A percentile compares a stretch with the other conserved stretches of the same genome.
phyloP scores from a whole-genome alignment of 495 filamentous ascomycete species.

The Hypomontagnella monticulosa region DNA sequence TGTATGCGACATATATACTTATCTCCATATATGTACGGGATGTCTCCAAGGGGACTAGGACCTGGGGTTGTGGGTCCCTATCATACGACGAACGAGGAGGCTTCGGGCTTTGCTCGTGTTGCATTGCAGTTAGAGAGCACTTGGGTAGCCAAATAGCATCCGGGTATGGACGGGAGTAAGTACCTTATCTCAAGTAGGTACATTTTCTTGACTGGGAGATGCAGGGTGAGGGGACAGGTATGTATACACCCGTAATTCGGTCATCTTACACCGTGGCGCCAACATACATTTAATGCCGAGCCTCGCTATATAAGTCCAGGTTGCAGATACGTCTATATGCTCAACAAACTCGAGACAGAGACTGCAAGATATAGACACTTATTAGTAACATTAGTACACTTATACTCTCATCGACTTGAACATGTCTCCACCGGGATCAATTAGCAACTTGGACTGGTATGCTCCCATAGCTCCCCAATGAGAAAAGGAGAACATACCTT shows the following conservation, averaged over 20 bases:
- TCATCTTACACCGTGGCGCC: conserved; percentile 2
- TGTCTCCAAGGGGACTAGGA: conserved; percentile 15
- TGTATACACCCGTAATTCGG: conserved; percentile 20
- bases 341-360: conserved; percentile 5
- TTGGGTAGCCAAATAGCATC: conserved; percentile 23
- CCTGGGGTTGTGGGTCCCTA: conserved; percentile 30
- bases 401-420: conserved; percentile 10
- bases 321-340: neutral
- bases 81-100: conserved; percentile 36
- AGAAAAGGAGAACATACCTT: conserved; percentile 12
- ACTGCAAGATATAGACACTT: neutral
- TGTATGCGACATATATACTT: conserved; percentile 31
- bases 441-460: conserved; percentile 47
- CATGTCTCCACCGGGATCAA: conserved; percentile 46
- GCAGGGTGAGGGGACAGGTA: conserved; percentile 31
- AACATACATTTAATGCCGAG: conserved; percentile 34
- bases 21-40: conserved; percentile 2
- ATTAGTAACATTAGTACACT: conserved; percentile 1
- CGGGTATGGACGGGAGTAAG: conserved; percentile 22
- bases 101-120: conserved; percentile 42
- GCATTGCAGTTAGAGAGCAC: conserved; percentile 38
- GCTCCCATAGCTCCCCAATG: conserved; percentile 8
- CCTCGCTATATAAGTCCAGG: conserved; percentile 15
- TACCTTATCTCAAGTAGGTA: conserved; percentile 37
- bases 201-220: conserved; percentile 15